Evolutionary conservation across 768 basidiomycete genomes (phyloP).

Genomic region (Russula brevipes): DNA sequence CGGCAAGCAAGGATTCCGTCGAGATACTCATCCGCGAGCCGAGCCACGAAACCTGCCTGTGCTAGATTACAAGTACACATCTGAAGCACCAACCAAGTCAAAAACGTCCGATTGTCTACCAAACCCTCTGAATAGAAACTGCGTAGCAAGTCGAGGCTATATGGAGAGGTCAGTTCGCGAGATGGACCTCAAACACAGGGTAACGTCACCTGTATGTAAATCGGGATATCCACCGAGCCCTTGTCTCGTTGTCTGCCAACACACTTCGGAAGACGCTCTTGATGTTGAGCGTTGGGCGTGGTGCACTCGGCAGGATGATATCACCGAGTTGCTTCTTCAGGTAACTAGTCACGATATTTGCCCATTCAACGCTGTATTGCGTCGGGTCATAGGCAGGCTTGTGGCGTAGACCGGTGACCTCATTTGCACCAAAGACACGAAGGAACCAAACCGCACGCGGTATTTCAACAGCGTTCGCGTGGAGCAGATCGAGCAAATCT

Average conservation of each 20-base stretch:
- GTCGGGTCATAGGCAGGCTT: conserved; percentile 77
- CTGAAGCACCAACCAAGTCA: conserved; percentile 75
- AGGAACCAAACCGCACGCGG: conserved; percentile 85
- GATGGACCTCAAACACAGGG: background rate
- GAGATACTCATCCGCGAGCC: conserved; percentile 76
- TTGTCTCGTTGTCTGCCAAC: conserved; percentile 60
- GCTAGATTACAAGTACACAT: conserved; percentile 75
- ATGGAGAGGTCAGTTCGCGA: background rate
- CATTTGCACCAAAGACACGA: conserved; percentile 81
- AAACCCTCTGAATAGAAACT: conserved; percentile 77
- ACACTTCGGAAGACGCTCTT: conserved; percentile 83
- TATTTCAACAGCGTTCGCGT: conserved; percentile 70
- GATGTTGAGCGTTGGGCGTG: conserved; percentile 69
- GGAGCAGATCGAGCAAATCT: conserved; percentile 74
- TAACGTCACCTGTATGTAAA: conserved; percentile 65
- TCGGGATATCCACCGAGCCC: conserved; percentile 72
- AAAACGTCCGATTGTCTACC: conserved; percentile 71
- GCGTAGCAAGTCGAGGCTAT: conserved; percentile 63
- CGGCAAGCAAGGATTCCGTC: conserved; percentile 61
- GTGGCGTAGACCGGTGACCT: conserved; percentile 72
- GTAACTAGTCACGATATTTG: conserved; percentile 72
- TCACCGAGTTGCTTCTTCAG: conserved; percentile 78
- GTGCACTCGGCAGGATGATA: conserved; percentile 74
- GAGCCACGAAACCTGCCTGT: conserved; percentile 69
- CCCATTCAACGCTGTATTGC: conserved; percentile 83